These are phyloP conservation scores for Pleurotus platypus DNA, from an alignment of 768 basidiomycete genomes.

Conservation along the genomic window DNA sequence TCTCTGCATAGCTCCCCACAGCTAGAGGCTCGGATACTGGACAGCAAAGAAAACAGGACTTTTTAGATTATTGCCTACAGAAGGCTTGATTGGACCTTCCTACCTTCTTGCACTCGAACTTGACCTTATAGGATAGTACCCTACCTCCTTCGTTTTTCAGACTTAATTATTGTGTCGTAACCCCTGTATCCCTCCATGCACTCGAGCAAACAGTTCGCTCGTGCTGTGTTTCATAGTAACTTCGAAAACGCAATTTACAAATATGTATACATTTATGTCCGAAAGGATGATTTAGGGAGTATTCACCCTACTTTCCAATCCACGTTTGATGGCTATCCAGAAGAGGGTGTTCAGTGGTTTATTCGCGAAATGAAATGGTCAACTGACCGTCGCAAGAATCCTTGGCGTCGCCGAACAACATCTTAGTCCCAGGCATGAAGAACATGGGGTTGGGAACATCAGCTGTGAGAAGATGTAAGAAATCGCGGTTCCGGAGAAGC, in stretches of 20 bases:
- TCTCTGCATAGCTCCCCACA: slow-evolving; percentile 1
- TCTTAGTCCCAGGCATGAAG: slow-evolving; percentile 86
- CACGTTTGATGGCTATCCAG: slow-evolving; percentile 52
- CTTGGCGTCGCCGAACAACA: slow-evolving; percentile 92
- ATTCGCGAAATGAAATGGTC: too few species aligned
- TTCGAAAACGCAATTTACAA: neutral
- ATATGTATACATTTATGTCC: slow-evolving; percentile 1
- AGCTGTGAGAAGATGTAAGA: slow-evolving; percentile 37
- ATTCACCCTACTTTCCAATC: slow-evolving; percentile 33
- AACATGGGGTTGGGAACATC: slow-evolving; percentile 95
- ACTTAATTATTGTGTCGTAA: too few species aligned
- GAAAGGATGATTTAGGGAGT: neutral
- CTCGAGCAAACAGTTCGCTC: neutral
- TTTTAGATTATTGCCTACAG: neutral
- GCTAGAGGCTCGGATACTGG: slow-evolving; percentile 1
- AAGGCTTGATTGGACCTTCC: neutral
- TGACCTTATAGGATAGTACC: too few species aligned
- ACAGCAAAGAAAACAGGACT: neutral
- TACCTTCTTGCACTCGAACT: neutral
- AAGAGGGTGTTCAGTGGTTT: too few species aligned
- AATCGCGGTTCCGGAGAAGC: too few species aligned
- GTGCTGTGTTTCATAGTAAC: neutral
- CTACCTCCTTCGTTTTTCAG: neutral
- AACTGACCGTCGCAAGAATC: slow-evolving; percentile 79
- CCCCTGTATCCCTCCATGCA: too few species aligned